Conservation (phyloP, 768 basidiomycete genomes). For the Podaxis rugospora region DNA sequence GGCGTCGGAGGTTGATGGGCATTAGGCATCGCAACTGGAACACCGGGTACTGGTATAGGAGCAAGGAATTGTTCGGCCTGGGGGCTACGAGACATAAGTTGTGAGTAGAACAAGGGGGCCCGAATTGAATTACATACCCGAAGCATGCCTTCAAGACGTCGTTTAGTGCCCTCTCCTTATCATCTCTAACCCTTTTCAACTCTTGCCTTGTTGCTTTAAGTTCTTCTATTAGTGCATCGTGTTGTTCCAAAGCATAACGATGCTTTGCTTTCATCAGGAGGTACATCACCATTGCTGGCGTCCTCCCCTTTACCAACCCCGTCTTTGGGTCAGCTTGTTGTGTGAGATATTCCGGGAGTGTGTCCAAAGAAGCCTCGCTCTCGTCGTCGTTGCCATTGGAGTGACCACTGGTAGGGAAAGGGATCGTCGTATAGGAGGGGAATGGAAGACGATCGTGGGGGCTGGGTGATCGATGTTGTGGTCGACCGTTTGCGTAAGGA, state of each 20-base stretch:
- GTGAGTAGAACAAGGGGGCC: not conserved
- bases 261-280: slow-evolving; percentile 73
- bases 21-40: not conserved
- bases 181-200: slow-evolving; percentile 44
- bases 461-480: slow-evolving; percentile 3
- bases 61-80: slow-evolving; percentile 6
- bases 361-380: slow-evolving; percentile 29
- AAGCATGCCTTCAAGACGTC: slow-evolving; percentile 23
- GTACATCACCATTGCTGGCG: slow-evolving; percentile 71
- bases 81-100: not conserved
- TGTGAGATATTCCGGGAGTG: slow-evolving; percentile 48
- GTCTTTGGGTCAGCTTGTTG: slow-evolving; percentile 51
- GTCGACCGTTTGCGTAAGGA: slow-evolving; percentile 16
- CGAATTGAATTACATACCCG: slow-evolving; percentile 20
- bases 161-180: slow-evolving; percentile 65
- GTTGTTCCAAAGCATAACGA: slow-evolving; percentile 61
- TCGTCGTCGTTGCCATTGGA: slow-evolving; percentile 27
- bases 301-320: slow-evolving; percentile 62
- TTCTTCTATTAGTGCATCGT: slow-evolving; percentile 63
- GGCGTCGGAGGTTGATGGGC: not conserved
- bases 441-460: slow-evolving; percentile 4
- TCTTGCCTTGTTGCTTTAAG: slow-evolving; percentile 51
- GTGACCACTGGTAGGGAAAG: slow-evolving; percentile 3
- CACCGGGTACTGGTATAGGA: not conserved
- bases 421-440: slow-evolving; percentile 3